Evolutionary conservation across 2,329 filamentous ascomycete genomes (phyloP), one percentile per base, ranked within the genome.

Genomic region (Paecilomyces dactylethromorphus): DNA sequence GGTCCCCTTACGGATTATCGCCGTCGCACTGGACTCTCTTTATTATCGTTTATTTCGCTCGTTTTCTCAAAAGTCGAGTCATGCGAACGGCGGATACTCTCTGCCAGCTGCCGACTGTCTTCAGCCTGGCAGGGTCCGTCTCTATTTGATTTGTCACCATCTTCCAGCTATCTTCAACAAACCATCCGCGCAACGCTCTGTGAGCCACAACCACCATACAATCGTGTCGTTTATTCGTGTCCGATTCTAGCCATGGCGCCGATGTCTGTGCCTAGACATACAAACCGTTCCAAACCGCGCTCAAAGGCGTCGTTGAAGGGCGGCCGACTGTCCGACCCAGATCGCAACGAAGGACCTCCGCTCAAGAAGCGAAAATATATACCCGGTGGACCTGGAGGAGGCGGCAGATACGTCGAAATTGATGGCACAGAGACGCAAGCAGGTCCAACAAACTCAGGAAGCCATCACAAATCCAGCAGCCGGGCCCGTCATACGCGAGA

Each of bases 331-430:
- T 65, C 67, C 12, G 68, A 72, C 29, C 65, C 64, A 51, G 64
- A 66, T 50, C 53, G 66, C 55, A 69, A 65, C 53, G 74, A 75
- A 54, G 87, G 89, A 64, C 87, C 87, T 26, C 86, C 88, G 12
- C 81, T 81, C 0, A 92, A 91, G 76, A 85, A 84, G 70, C 82
- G 87, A 65, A 84, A 86, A 74, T 97, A 96, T 77, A 84, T 95
- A 54, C 91, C 93, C 33, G 92, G 92, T 54, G 92, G 91, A 2
- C 88, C 91, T 59, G 91, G 91, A 45, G 92, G 92, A 53, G 91
- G 92, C 59, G 91, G 92, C 21, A 82, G 92, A 70, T 96, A 92
- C 73, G 80, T 94, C 35, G 90, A 95, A 65, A 82, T 87, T 58
- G 85, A 91, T 59, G 83, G 84, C 56, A 78, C 82, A 60, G 85